Percentiles rank a stretch among this genome's conserved stretches.
Evolutionary conservation across 2,329 filamentous ascomycete genomes (phyloP).

Genomic region (Pseudomassariella vexata): DNA sequence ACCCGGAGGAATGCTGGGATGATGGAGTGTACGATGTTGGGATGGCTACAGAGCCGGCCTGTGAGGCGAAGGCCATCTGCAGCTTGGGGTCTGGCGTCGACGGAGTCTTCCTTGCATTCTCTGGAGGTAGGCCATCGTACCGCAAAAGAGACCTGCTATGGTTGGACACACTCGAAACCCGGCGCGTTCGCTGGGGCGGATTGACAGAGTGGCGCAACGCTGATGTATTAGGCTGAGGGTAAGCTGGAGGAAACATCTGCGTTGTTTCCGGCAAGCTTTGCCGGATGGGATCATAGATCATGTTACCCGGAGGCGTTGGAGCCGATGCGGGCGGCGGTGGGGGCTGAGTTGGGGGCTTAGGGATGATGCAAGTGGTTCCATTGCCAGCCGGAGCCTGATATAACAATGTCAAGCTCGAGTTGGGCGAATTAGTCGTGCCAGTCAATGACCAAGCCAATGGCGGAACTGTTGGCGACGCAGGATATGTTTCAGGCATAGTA

Average conservation of each 20-base stretch:
- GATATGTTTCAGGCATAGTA: no score
- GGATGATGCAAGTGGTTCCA: slow-evolving; percentile 10
- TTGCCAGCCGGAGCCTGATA: slow-evolving; percentile 52
- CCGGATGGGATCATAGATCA: slow-evolving; percentile 56
- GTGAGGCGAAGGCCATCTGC: slow-evolving; percentile 18
- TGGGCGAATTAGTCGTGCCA: slow-evolving; percentile 79
- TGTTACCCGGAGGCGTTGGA: slow-evolving; percentile 48
- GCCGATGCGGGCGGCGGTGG: slow-evolving; percentile 27
- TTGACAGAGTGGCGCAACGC: slow-evolving; percentile 38
- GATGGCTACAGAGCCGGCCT: slow-evolving; percentile 14
- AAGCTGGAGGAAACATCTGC: slow-evolving; percentile 41
- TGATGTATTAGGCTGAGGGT: slow-evolving; percentile 43
- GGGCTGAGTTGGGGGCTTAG: slow-evolving; percentile 7
- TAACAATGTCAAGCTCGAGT: slow-evolving; percentile 75
- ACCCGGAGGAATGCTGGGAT: slow-evolving; percentile 35
- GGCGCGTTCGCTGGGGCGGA: slow-evolving; percentile 9
- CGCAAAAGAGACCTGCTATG: slow-evolving; percentile 10
- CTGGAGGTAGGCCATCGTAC: slow-evolving; percentile 18
- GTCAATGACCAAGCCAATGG: slow-evolving; percentile 82
- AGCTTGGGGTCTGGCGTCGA: slow-evolving; percentile 22
- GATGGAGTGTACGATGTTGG: slow-evolving; percentile 31
- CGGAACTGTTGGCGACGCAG: slow-evolving; percentile 41
- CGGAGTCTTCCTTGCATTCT: slow-evolving; percentile 25
- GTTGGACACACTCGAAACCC: slow-evolving; percentile 2
- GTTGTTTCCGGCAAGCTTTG: slow-evolving; percentile 45